Conservation (phyloP, 345 rosid species). For the Clausena lansium region DNA sequence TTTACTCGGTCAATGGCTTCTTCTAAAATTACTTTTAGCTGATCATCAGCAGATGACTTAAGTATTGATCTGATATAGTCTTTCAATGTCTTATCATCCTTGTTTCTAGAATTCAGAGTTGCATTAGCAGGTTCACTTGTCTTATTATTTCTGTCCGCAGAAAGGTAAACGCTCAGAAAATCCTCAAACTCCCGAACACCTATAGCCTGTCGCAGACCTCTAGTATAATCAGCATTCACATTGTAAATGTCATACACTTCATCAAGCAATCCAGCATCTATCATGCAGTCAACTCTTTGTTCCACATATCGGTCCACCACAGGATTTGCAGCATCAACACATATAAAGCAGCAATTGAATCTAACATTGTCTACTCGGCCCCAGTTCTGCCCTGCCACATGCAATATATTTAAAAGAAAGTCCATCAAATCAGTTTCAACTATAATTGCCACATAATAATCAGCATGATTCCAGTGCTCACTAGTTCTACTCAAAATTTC, state of each 20-base stretch:
- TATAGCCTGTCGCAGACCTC: conserved; percentile 85
- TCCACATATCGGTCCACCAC: conserved; percentile 71
- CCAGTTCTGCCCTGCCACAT: conserved; percentile 97
- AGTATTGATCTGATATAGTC: conserved; percentile 44
- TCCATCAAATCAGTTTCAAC: neutral
- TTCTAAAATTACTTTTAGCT: conserved; percentile 46
- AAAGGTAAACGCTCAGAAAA: conserved; percentile 42
- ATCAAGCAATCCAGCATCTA: conserved; percentile 67
- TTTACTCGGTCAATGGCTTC: conserved; percentile 76
- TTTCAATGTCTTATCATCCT: conserved; percentile 31
- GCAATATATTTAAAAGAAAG: conserved; percentile 26
- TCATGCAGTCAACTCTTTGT: conserved; percentile 83
- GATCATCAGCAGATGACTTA: conserved; percentile 30
- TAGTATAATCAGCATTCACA: conserved; percentile 62
- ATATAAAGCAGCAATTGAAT: conserved; percentile 73
- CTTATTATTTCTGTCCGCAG: conserved; percentile 10
- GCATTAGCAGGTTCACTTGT: conserved; percentile 20
- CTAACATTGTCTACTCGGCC: conserved; percentile 61
- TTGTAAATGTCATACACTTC: conserved; percentile 79
- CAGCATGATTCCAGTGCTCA: neutral
- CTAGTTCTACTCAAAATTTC: neutral
- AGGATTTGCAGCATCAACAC: conserved; percentile 62
- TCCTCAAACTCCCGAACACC: conserved; percentile 85
- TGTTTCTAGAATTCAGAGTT: conserved; percentile 23
- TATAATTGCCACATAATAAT: neutral